Percentiles rank a stretch among this genome's conserved stretches.
Evolutionary conservation across 1,284 basidiomycete species (phyloP).

Genomic region (Cutaneotrichosporon sp.): DNA sequence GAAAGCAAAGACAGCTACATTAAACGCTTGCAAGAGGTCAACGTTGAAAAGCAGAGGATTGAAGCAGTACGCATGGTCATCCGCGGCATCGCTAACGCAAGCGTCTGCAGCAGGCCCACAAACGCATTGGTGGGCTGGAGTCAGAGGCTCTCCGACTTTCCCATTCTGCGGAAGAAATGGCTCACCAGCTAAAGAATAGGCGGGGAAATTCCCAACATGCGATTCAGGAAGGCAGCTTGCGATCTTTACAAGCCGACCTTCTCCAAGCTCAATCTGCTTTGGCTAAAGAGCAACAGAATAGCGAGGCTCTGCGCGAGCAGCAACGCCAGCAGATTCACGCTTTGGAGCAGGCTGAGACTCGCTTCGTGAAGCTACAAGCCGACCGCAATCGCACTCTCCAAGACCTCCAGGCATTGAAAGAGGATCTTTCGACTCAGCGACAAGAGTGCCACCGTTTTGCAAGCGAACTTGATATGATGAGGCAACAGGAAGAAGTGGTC

Average conservation of each 20-base stretch:
- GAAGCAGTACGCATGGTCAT: constrained; percentile 3
- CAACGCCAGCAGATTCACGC: constrained; percentile 13
- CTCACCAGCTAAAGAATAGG: no score
- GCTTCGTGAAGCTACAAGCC: constrained; percentile 10
- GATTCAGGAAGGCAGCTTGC: background rate
- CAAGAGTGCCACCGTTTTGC: constrained; percentile 52
- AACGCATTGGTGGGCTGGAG: background rate
- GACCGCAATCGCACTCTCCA: constrained; percentile 10
- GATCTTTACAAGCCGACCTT: background rate
- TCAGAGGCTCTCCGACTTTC: no score
- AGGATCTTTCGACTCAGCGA: constrained; percentile 44
- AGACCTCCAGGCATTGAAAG: constrained; percentile 35
- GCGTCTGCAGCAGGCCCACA: background rate
- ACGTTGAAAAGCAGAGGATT: constrained; percentile 4
- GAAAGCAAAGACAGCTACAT: background rate
- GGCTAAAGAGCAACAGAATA: constrained; percentile 8
- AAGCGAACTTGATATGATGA: constrained; percentile 59
- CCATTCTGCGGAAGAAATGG: no score
- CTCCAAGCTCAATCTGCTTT: constrained; percentile 4
- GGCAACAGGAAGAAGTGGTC: constrained; percentile 29
- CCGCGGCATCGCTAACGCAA: background rate
- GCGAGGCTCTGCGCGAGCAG: constrained; percentile 15
- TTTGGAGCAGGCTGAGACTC: constrained; percentile 20
- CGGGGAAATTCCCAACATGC: no score
- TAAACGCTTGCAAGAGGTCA: background rate